Evolutionary conservation across 768 basidiomycete genomes (phyloP).

Genomic region (Sarcodon sp.): DNA sequence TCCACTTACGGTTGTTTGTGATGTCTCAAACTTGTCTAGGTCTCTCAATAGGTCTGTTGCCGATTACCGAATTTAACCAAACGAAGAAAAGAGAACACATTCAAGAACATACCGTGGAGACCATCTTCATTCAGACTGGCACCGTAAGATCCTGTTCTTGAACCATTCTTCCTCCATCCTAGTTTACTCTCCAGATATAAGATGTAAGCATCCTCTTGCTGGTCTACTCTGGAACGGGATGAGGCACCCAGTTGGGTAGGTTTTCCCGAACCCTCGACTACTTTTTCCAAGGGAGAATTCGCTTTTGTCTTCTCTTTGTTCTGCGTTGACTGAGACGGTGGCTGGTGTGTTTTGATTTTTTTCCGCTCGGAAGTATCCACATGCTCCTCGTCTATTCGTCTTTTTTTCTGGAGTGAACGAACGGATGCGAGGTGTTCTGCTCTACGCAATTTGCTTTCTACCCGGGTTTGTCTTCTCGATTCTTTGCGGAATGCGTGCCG

Average conservation of each 20-base stretch:
- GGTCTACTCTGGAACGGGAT: conserved; percentile 28
- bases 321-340: neutral
- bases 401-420: conserved; percentile 15
- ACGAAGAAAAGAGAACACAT: neutral
- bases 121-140: conserved; percentile 58
- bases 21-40: conserved; percentile 12
- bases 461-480: conserved; percentile 47
- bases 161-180: conserved; percentile 30
- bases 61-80: neutral
- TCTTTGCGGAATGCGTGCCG: conserved; percentile 39
- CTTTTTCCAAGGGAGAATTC: conserved; percentile 3
- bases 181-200: conserved; percentile 72
- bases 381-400: conserved; percentile 28
- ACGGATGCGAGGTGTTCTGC: conserved; percentile 39
- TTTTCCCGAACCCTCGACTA: conserved; percentile 5
- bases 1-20: neutral
- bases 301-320: neutral
- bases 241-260: conserved; percentile 5
- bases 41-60: conserved; percentile 14
- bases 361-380: conserved; percentile 22
- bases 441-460: conserved; percentile 46
- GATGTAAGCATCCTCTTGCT: conserved; percentile 79
- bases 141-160: conserved; percentile 26
- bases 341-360: neutral
- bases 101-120: conserved; percentile 50